Percentiles rank a stretch among this genome's conserved stretches.
phyloP scores from a whole-genome alignment of 805 yeast species.

The Candida tibetensis region DNA sequence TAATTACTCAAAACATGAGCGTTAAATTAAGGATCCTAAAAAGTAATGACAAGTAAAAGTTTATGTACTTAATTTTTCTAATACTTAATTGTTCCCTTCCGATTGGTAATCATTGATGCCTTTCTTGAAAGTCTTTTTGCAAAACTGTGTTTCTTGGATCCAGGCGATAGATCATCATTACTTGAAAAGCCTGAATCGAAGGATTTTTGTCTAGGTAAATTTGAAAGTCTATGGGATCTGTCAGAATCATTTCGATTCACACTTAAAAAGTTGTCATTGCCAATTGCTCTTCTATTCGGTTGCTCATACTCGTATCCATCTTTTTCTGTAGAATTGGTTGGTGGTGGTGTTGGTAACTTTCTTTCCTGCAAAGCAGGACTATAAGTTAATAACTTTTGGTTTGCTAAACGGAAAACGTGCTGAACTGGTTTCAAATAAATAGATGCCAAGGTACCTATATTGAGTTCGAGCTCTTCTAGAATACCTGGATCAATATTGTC shows the following conservation, averaged over 20 bases:
- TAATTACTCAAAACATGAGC: too few species aligned
- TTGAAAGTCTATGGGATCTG: conserved; percentile 11
- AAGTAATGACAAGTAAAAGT: too few species aligned
- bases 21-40: too few species aligned
- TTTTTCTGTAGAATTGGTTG: not conserved
- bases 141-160: conserved; percentile 23
- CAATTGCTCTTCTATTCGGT: not conserved
- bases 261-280: conserved; percentile 2
- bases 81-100: conserved; percentile 14
- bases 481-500: conserved; percentile 67
- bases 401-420: conserved; percentile 71
- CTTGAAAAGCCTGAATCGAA: conserved; percentile 21
- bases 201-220: conserved; percentile 17
- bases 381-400: conserved; percentile 44
- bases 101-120: conserved; percentile 28
- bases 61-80: conserved; percentile 1
- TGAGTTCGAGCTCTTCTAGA: conserved; percentile 77
- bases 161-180: conserved; percentile 7
- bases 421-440: conserved; percentile 80
- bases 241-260: conserved; percentile 2
- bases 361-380: conserved; percentile 44
- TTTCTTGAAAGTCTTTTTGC: conserved; percentile 32
- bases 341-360: conserved; percentile 7
- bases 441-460: conserved; percentile 79
- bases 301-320: conserved; percentile 1